These are phyloP conservation scores for Eucommia ulmoides DNA, from an alignment of 257 asterid genomes.

Conservation along the genomic window DNA sequence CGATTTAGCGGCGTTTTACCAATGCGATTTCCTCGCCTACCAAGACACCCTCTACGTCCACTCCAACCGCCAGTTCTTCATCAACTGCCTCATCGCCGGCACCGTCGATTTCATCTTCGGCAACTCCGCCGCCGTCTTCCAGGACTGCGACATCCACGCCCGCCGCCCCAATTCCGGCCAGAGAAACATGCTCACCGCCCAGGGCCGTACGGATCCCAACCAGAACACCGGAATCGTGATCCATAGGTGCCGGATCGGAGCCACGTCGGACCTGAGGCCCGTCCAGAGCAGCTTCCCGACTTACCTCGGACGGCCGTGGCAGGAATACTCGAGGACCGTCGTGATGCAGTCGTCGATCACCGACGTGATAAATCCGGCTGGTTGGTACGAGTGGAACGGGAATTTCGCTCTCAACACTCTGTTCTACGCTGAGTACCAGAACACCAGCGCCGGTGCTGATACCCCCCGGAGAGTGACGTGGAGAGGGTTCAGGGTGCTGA, in stretches of 20 bases:
- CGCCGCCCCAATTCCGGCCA: conserved; percentile 45
- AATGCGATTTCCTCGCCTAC: conserved; percentile 37
- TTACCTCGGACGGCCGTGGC: conserved; percentile 52
- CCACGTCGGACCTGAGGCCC: conserved; percentile 40
- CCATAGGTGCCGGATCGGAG: conserved; percentile 40
- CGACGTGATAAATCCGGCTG: conserved; percentile 37
- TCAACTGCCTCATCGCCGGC: conserved; percentile 33
- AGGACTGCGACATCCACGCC: conserved; percentile 50
- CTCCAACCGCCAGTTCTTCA: conserved; percentile 44
- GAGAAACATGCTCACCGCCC: conserved; percentile 57
- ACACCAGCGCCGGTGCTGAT: conserved; percentile 46
- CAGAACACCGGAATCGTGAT: conserved; percentile 63
- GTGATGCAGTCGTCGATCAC: conserved; percentile 44
- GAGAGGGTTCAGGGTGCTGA: conserved; percentile 47
- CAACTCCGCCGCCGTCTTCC: conserved; percentile 38
- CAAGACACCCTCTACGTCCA: conserved; percentile 52
- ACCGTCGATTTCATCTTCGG: conserved; percentile 63
- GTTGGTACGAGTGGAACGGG: conserved; percentile 64
- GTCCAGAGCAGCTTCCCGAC: conserved; percentile 37
- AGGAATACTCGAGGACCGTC: conserved; percentile 52
- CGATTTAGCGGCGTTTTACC: conserved; percentile 45
- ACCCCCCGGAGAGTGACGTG: conserved; percentile 47
- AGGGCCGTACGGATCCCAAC: conserved; percentile 56
- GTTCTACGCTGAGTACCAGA: conserved; percentile 42
- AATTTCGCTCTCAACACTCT: conserved; percentile 39